phyloP scores from a whole-genome alignment of 305 asterid genomes.

The Fraxinus sp. region DNA sequence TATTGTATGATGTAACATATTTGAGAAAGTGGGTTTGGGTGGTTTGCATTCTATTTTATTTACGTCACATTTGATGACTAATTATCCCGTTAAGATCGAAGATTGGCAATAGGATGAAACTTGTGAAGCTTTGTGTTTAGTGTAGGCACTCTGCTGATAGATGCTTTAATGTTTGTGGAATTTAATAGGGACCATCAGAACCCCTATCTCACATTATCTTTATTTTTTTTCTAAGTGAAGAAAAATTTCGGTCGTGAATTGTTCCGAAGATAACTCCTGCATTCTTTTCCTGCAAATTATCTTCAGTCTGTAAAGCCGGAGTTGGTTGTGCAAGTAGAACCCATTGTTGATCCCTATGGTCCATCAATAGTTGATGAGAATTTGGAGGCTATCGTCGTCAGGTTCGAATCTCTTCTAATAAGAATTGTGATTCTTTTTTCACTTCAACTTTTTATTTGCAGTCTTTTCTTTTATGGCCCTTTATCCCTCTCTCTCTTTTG shows the following conservation, averaged over 20 bases:
- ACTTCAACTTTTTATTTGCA: not conserved
- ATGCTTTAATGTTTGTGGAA: not conserved
- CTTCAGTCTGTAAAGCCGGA: conserved; percentile 72
- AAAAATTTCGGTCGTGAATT: conserved; percentile 5
- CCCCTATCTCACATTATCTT: not conserved
- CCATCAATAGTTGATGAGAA: conserved; percentile 81
- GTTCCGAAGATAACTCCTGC: conserved; percentile 27
- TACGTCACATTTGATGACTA: not conserved
- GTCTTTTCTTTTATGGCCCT: not conserved
- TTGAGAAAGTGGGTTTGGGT: conserved; percentile 9
- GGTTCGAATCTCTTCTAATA: conserved; percentile 37
- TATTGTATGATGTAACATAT: not conserved
- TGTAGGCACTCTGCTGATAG: conserved; percentile 5
- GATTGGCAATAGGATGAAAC: not conserved
- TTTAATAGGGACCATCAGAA: not conserved
- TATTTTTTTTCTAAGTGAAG: conserved; percentile 1
- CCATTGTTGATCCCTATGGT: conserved; percentile 87
- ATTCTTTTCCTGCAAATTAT: conserved; percentile 10
- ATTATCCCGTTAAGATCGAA: not conserved
- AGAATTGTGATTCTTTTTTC: conserved; percentile 2
- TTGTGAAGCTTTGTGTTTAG: not conserved
- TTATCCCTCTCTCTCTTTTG: not conserved
- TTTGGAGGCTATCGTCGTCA: conserved; percentile 88
- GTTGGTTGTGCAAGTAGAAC: conserved; percentile 72
- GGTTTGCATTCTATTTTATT: not conserved